phyloP scores from a whole-genome alignment of 1,284 basidiomycete genomes.

The Marasmius sp. region DNA sequence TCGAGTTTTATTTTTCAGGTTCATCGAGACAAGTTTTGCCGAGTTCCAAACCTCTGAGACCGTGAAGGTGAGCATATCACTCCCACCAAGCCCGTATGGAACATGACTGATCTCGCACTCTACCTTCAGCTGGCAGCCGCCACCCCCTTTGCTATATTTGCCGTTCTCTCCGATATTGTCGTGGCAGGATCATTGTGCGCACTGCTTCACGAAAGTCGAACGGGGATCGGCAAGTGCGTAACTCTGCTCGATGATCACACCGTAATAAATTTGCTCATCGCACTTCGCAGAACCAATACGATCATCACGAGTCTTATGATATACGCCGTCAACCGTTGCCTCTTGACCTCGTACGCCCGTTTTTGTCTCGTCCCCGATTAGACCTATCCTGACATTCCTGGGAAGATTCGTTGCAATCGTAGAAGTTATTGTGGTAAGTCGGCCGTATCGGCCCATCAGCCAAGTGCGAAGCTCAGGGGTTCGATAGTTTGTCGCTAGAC shows the following conservation, averaged over 20 bases:
- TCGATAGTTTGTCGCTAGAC: slow-evolving; percentile 29
- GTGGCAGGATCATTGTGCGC: slow-evolving; percentile 35
- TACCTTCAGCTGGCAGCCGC: slow-evolving; percentile 32
- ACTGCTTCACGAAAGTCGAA: slow-evolving; percentile 33
- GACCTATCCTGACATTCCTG: neutral
- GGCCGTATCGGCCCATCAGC: neutral
- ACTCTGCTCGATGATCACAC: neutral
- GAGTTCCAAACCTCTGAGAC: slow-evolving; percentile 24
- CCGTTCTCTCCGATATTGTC: slow-evolving; percentile 37
- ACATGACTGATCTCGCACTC: neutral
- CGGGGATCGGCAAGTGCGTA: slow-evolving; percentile 29
- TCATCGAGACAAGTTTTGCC: slow-evolving; percentile 34
- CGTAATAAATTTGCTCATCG: neutral
- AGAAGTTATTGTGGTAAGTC: slow-evolving; percentile 35
- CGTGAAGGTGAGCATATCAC: slow-evolving; percentile 27
- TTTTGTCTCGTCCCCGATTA: neutral
- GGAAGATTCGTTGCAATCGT: slow-evolving; percentile 31
- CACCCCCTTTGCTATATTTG: slow-evolving; percentile 37
- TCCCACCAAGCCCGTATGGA: neutral
- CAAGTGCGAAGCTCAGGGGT: neutral
- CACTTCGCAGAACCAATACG: slow-evolving; percentile 28
- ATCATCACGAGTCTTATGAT: slow-evolving; percentile 34
- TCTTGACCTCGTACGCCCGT: slow-evolving; percentile 34
- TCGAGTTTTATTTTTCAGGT: slow-evolving; percentile 21
- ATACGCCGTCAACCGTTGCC: slow-evolving; percentile 39